Percentiles rank a stretch among this genome's conserved stretches.
Evolutionary conservation across 208 protist species (phyloP).

Genomic region (Leptomonas seymouri): DNA sequence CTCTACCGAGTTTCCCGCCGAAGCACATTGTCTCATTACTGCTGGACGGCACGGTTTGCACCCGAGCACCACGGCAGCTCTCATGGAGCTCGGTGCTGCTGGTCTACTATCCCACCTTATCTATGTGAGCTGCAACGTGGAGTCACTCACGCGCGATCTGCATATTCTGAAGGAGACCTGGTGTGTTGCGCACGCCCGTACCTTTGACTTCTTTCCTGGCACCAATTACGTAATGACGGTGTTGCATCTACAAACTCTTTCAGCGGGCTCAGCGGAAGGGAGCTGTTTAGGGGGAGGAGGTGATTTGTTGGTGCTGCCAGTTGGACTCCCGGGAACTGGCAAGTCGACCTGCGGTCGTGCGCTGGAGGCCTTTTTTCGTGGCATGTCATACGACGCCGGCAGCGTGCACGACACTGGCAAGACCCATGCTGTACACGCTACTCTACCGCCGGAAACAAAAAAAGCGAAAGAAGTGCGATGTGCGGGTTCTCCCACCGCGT

Average conservation of each 20-base stretch:
- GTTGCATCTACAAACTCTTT: conserved; percentile 29
- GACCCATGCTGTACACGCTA: neutral
- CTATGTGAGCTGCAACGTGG: conserved; percentile 57
- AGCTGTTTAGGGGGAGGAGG: neutral
- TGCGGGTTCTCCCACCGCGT: neutral
- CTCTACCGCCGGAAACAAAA: neutral
- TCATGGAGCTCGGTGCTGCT: conserved; percentile 20
- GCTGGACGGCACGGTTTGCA: conserved; percentile 47
- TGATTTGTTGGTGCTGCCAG: conserved; percentile 36
- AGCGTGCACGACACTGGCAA: neutral
- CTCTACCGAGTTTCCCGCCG: neutral
- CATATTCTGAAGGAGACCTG: conserved; percentile 37
- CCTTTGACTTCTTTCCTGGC: conserved; percentile 59
- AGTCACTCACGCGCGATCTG: conserved; percentile 40
- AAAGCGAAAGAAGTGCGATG: neutral
- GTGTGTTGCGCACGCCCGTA: conserved; percentile 22
- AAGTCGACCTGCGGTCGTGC: conserved; percentile 31
- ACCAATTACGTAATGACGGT: conserved; percentile 60
- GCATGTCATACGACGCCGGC: neutral
- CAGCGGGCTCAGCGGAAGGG: neutral
- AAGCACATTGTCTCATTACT: conserved; percentile 39
- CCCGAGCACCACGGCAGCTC: conserved; percentile 26
- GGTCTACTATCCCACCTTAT: conserved; percentile 34
- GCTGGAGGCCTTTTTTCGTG: conserved; percentile 23
- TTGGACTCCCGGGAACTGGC: conserved; percentile 35